These are phyloP conservation scores for Breviolum minutum DNA, from an alignment of 73 alveolate species.

Conservation along the genomic window DNA sequence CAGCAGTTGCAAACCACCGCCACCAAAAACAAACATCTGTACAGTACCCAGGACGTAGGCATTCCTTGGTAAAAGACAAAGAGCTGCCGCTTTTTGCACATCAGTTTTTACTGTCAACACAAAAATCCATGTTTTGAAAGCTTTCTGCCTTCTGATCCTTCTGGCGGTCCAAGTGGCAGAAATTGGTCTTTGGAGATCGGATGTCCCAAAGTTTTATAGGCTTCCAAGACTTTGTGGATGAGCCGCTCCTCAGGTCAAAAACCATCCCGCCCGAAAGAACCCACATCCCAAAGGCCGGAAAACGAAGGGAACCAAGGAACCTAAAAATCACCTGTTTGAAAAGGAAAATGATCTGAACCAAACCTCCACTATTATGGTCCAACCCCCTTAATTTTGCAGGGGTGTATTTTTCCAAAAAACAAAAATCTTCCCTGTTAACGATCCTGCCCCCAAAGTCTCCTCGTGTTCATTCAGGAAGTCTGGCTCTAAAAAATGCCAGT, in stretches of 20 bases:
- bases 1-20: conserved; percentile 87
- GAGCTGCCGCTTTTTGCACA: too few relatives aligned
- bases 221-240: not conserved
- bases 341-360: not conserved
- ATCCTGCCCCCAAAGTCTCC: not conserved
- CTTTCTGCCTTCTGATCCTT: too few relatives aligned
- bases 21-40: conserved; percentile 91
- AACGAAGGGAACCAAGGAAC: not conserved
- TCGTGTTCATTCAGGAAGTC: conserved; percentile 63
- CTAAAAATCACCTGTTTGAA: too few relatives aligned
- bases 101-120: too few relatives aligned
- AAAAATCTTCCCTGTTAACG: not conserved
- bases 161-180: conserved; percentile 1
- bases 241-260: conserved; percentile 18
- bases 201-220: conserved; percentile 39
- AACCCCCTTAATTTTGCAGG: too few relatives aligned
- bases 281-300: not conserved
- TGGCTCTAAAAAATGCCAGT: conserved; percentile 87
- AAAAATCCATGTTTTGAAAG: too few relatives aligned
- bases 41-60: conserved; percentile 66
- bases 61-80: not conserved
- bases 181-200: conserved; percentile 40
- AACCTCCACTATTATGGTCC: too few relatives aligned
- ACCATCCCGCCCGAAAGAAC: not conserved
- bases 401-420: too few relatives aligned